Base-by-base conservation (phyloP, 805 yeast species). In the Tetrapisispora iriomotensis region DNA sequence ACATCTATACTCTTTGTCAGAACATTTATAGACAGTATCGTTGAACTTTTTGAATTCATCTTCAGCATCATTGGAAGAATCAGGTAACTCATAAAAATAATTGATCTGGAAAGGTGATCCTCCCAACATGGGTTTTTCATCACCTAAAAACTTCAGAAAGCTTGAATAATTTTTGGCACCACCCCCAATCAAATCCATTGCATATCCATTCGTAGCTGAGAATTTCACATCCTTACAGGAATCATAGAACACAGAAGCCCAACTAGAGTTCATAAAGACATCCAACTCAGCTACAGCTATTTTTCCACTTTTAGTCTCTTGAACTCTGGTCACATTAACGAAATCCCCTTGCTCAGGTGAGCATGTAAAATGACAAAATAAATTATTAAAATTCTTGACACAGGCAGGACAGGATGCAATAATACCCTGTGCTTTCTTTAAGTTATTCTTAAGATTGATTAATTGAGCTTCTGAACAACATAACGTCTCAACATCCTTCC, bases 171-270 rank as follows among this genome's bases (percentile, higher is more conserved):
- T 74, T 39, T 68, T 71, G 2, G 97, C 96, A 1, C 97, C 97
- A n/a, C 98, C 98, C 7, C 98, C 98, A 30, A 90, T 79, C 29
- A 90, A 68, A 56, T 90, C 97, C 96, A 90, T 87, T 8, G 96
- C 97, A 51, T 73, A 84, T 2, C 96, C 96, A 60, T 88, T 90
- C 2, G 96, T 87, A 7, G 96, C 95, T 3, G 90, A 77, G 58
- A 92, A 88, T 62, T 90, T 87, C 56, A 90, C 81, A 45, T 79
- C 77, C 49, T 82, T 82, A 64, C 98, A 90, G 1, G 95, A 84
- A 41, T 87, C 82, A 55, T 66, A 90, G 51, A 90, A 76, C 1
- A 52, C 65, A 0, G 67, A 51, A 0, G 95, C 95, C 66, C 76
- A 75, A 1, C 51, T 51, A 1, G 73, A 67, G 42, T 74, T 75